These are phyloP conservation scores for Jamesozyma piceae DNA, from an alignment of 805 yeast species.

Conservation along the genomic window DNA sequence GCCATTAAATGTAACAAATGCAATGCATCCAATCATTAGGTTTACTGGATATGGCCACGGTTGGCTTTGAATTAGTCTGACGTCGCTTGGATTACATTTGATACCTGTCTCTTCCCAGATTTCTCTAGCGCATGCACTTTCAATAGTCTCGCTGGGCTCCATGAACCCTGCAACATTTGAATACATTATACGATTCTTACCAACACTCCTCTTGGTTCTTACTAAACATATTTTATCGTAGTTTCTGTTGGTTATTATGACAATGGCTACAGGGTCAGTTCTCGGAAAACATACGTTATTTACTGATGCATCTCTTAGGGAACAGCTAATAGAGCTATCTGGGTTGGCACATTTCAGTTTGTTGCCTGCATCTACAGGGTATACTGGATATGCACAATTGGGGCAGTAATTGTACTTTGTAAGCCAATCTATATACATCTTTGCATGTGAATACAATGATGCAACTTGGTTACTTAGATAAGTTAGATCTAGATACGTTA, in stretches of 20 bases:
- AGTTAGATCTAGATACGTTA: constrained; percentile 9
- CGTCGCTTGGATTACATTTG: constrained; percentile 39
- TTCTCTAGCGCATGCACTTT: constrained; percentile 78
- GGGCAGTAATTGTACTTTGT: constrained; percentile 67
- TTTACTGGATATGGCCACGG: constrained; percentile 98
- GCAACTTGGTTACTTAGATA: constrained; percentile 38
- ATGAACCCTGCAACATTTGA: constrained; percentile 90
- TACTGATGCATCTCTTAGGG: constrained; percentile 38
- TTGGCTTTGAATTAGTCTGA: constrained; percentile 62
- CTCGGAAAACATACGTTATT: constrained; percentile 85
- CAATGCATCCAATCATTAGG: constrained; percentile 89
- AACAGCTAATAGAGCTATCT: constrained; percentile 18
- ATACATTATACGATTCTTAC: constrained; percentile 41
- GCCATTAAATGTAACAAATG: constrained; percentile 61
- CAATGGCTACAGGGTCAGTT: constrained; percentile 81
- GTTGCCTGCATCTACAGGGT: constrained; percentile 62
- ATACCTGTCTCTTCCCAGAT: constrained; percentile 96
- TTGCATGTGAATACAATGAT: constrained; percentile 67
- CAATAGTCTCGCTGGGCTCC: constrained; percentile 91
- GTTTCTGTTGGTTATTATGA: constrained; percentile 59
- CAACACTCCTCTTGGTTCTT: constrained; percentile 50
- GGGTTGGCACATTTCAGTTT: constrained; percentile 41
- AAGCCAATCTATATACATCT: constrained; percentile 82
- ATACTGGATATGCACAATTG: constrained; percentile 65
- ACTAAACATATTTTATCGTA: constrained; percentile 62